A percentile compares a stretch with the other conserved stretches of the same genome.
phyloP scores from a whole-genome alignment of 352 stramenopile species.

The Plasmopara viticola region DNA sequence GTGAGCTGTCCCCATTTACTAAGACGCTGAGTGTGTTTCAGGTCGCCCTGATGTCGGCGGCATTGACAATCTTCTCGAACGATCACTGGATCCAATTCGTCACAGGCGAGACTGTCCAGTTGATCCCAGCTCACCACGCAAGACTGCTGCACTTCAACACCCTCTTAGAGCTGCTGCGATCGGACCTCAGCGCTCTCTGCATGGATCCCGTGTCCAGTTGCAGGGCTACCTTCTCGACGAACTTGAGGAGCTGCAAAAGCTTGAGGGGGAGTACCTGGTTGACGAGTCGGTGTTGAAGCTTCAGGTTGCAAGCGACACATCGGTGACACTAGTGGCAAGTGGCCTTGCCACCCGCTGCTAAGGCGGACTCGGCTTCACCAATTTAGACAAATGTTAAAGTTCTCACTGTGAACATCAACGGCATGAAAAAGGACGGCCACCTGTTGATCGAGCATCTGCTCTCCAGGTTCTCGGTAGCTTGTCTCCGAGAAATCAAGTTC shows the following conservation, averaged over 20 bases:
- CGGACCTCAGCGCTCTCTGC: neutral
- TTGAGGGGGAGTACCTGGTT: too few species aligned
- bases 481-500: neutral
- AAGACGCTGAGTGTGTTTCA: too few species aligned
- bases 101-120: neutral
- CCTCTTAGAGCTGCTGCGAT: neutral
- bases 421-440: neutral
- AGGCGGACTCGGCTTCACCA: neutral
- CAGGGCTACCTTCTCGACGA: too few species aligned
- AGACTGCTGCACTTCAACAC: neutral
- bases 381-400: neutral
- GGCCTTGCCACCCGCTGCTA: neutral
- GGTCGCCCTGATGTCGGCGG: too few species aligned
- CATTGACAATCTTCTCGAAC: too few species aligned
- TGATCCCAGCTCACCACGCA: neutral
- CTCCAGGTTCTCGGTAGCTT: neutral
- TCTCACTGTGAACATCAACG: neutral
- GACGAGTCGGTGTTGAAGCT: too few species aligned
- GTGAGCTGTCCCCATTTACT: neutral
- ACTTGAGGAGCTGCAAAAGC: too few species aligned
- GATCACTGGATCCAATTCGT: neutral
- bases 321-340: neutral
- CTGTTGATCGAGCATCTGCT: neutral
- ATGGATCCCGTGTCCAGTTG: neutral
- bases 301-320: neutral